These are phyloP conservation scores for Aleurites moluccanus DNA, from an alignment of 441 rosid genomes.

Conservation along the genomic window DNA sequence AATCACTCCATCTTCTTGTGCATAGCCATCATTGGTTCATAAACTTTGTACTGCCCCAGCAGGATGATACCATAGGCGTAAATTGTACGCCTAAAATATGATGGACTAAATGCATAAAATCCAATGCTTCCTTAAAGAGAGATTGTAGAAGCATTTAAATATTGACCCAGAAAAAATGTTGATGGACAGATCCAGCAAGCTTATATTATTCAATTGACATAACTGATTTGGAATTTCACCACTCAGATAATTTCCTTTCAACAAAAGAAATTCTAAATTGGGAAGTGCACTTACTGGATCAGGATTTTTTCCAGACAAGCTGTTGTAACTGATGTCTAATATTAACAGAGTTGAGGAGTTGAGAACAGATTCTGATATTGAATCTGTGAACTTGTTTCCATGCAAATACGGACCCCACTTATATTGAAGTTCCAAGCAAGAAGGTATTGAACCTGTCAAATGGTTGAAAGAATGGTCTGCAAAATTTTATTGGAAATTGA, in stretches of 20 bases:
- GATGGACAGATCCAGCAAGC: constrained; percentile 29
- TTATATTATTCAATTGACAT: constrained; percentile 15
- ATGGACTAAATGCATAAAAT: not conserved
- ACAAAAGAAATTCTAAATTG: constrained; percentile 1
- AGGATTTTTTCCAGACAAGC: constrained; percentile 4
- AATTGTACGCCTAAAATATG: not conserved
- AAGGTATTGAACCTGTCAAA: constrained; percentile 7
- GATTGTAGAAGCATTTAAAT: constrained; percentile 19
- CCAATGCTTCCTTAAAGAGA: not conserved
- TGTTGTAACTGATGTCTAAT: constrained; percentile 6
- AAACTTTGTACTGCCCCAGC: not conserved
- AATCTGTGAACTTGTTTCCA: constrained; percentile 11
- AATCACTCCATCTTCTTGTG: not conserved
- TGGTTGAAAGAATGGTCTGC: constrained; percentile 3
- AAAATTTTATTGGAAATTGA: not conserved
- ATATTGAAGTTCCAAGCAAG: not conserved
- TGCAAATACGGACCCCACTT: not conserved
- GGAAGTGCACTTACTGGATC: not conserved
- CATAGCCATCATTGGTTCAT: not conserved
- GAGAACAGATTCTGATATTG: not conserved
- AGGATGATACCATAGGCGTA: not conserved
- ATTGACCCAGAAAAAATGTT: constrained; percentile 25
- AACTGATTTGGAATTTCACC: constrained; percentile 13
- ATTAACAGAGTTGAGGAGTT: not conserved
- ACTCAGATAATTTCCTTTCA: constrained; percentile 5